These are phyloP conservation scores for Fusarium sp. DNA, from an alignment of 2,329 filamentous ascomycete genomes.

Conservation along the genomic window DNA sequence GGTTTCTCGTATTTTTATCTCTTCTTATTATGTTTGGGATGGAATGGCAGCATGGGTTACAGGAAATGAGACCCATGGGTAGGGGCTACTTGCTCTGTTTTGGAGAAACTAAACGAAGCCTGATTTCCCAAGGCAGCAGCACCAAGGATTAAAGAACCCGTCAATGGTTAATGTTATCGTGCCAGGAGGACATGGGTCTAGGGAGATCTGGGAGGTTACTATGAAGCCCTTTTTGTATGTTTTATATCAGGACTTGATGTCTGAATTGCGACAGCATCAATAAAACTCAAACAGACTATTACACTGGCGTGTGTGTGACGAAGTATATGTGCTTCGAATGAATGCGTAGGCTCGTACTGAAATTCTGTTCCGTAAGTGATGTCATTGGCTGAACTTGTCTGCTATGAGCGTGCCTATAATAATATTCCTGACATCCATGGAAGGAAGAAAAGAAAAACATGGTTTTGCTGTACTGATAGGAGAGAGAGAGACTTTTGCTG, in stretches of 20 bases:
- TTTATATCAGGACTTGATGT: constrained; percentile 39
- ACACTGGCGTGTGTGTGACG: not conserved
- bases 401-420: not conserved
- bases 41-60: constrained; percentile 25
- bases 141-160: constrained; percentile 1
- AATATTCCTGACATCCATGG: not conserved
- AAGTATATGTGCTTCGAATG: not conserved
- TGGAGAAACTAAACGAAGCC: constrained; percentile 33
- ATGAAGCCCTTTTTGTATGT: constrained; percentile 39
- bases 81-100: constrained; percentile 25
- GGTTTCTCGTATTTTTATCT: constrained; percentile 21
- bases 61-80: constrained; percentile 18
- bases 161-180: constrained; percentile 10
- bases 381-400: not conserved
- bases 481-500: not conserved
- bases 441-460: not conserved
- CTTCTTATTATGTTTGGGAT: constrained; percentile 29
- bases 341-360: not conserved
- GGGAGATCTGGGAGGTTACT: constrained; percentile 24
- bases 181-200: constrained; percentile 17
- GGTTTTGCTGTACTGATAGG: not conserved
- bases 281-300: constrained; percentile 24
- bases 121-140: constrained; percentile 15
- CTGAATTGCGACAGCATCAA: constrained; percentile 19
- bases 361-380: not conserved